Conservation (phyloP, 805 yeast species). For the Nadsonia fulvescens region DNA sequence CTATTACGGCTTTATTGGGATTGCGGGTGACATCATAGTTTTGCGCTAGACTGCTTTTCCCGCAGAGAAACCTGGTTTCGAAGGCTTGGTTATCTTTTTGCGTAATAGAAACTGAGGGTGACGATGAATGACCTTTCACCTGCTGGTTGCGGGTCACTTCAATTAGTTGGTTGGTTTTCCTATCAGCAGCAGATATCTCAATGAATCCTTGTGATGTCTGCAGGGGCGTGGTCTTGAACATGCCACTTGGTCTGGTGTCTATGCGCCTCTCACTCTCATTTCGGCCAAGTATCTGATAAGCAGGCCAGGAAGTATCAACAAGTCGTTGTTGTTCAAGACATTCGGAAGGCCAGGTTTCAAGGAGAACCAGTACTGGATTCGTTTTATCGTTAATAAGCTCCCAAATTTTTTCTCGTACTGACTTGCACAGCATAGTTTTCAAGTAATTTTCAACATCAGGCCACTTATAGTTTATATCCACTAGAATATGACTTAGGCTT, state of each 20-base stretch:
- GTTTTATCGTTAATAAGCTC: too few species aligned
- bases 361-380: too few species aligned
- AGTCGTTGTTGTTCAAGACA: too few species aligned
- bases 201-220: too few species aligned
- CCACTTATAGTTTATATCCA: constrained; percentile 3
- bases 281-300: too few species aligned
- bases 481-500: not conserved
- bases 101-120: constrained; percentile 1
- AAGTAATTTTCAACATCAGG: constrained; percentile 6
- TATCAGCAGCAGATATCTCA: too few species aligned
- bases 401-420: constrained; percentile 3
- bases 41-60: constrained; percentile 1
- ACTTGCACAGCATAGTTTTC: not conserved
- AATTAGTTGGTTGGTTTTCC: constrained; percentile 1
- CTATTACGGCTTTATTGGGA: constrained; percentile 19
- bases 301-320: too few species aligned
- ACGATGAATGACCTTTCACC: too few species aligned
- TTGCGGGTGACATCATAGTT: constrained; percentile 3
- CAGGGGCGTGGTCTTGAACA: too few species aligned
- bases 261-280: too few species aligned
- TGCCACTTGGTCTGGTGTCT: too few species aligned
- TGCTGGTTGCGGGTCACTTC: constrained; percentile 2
- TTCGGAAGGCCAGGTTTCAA: too few species aligned
- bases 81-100: constrained; percentile 3
- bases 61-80: constrained; percentile 6